Evolutionary conservation across 805 yeast genomes (phyloP), one percentile per base, ranked within the genome.

Genomic region (Pichia cephalocereana): DNA sequence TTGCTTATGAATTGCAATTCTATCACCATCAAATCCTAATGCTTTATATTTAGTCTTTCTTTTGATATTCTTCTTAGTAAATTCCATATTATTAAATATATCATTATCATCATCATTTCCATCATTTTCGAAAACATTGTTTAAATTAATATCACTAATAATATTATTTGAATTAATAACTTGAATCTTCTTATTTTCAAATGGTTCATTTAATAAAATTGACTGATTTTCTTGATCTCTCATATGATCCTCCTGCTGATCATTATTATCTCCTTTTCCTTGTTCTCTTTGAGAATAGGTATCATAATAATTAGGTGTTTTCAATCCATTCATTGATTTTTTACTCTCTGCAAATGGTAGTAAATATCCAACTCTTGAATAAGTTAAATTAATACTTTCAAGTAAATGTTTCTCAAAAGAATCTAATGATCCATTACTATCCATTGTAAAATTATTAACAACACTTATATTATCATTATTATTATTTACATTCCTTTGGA

Each of bases 371-470:
- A 8, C 15, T 37, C 27, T 28, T 12, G 27, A 8, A 19, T n/a
- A 14, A 3, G 41, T 30, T 14, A 15, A 27, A 37, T 15, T 19
- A 6, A 19, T n/a, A 41, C 45, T 37, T 10, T 27, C 44, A 11
- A 46, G 14, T 11, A 46, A 28, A 8, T 46, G 38, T 30, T 32
- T 41, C 36, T 46, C 48, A 15, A 46, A 41, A 2, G 38, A 28
- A 15, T 37, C 40, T 3, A 46, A 39, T 17, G 41, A 41, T n/a
- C 41, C 28, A 18, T 17, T n/a, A 30, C 8, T n/a, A 27, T 34
- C 37, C 12, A 34, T 10, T 4, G 37, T 34, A 14, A 15, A 10
- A 8, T 19, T 7, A 27, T 40, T 27, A 15, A 40, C 15, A 5
- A 40, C 4, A 27, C 18, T 27, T 9, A 15, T 27, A 27, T 40